phyloP scores from a whole-genome alignment of 352 stramenopile species.

The Paralagenidium karlingii region DNA sequence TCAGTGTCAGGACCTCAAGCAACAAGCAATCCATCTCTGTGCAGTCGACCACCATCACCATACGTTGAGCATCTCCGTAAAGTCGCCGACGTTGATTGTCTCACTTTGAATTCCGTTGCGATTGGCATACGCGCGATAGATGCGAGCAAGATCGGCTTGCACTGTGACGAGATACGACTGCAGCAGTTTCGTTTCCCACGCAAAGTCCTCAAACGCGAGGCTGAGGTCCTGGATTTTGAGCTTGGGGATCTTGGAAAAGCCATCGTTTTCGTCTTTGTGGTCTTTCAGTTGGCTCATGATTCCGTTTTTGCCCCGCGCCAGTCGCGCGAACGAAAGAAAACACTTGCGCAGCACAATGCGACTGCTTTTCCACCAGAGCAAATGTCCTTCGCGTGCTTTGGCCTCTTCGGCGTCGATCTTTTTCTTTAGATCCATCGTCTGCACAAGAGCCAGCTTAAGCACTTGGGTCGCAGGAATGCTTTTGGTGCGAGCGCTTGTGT shows the following conservation, averaged over 20 bases:
- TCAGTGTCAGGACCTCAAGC: no score
- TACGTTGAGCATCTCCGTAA: constrained; percentile 40
- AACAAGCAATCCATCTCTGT: background rate
- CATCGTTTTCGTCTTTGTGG: constrained; percentile 37
- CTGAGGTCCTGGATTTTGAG: constrained; percentile 33
- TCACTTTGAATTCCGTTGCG: constrained; percentile 19
- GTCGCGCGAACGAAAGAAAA: constrained; percentile 51
- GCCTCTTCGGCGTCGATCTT: constrained; percentile 39
- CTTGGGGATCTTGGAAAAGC: constrained; percentile 36
- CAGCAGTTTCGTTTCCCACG: constrained; percentile 58
- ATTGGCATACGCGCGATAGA: constrained; percentile 54
- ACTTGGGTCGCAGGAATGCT: constrained; percentile 25
- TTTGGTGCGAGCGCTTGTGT: no score
- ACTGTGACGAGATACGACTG: constrained; percentile 56
- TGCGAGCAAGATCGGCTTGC: constrained; percentile 58
- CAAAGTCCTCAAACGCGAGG: constrained; percentile 46
- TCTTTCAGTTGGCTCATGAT: constrained; percentile 37
- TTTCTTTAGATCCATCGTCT: constrained; percentile 63
- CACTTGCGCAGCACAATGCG: constrained; percentile 71
- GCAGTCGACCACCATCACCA: background rate
- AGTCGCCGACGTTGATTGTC: constrained; percentile 35
- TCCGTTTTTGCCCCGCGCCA: constrained; percentile 48
- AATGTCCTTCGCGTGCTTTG: constrained; percentile 45
- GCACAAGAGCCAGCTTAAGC: constrained; percentile 57
- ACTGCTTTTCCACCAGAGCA: constrained; percentile 50